Evolutionary conservation across 2,329 filamentous ascomycete species (phyloP).

Genomic region (Clonostachys rosea): DNA sequence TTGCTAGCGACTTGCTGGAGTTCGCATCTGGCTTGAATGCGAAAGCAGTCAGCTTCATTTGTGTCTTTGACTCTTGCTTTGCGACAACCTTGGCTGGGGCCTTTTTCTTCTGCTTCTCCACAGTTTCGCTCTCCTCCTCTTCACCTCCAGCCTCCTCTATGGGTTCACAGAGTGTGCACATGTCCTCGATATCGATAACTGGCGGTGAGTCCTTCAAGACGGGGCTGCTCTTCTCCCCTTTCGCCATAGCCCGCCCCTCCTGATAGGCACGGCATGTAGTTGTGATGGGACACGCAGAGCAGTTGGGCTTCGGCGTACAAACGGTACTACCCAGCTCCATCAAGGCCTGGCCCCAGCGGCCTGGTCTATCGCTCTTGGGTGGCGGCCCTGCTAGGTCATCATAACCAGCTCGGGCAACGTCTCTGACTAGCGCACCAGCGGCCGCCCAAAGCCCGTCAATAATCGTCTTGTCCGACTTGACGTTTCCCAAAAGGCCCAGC

Average conservation of each 20-base stretch:
- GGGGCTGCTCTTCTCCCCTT: not conserved
- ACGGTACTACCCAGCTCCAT: constrained; percentile 64
- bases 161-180: constrained; percentile 41
- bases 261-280: constrained; percentile 44
- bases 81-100: constrained; percentile 3
- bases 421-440: constrained; percentile 49
- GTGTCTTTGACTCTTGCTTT: constrained; percentile 10
- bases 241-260: constrained; percentile 33
- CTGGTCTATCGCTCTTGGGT: constrained; percentile 42
- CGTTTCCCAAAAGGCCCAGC: constrained; percentile 50
- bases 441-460: constrained; percentile 54
- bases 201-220: constrained; percentile 5
- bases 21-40: constrained; percentile 15
- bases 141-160: constrained; percentile 28
- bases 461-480: constrained; percentile 47
- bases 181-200: constrained; percentile 42
- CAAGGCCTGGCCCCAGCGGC: constrained; percentile 58
- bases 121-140: constrained; percentile 7
- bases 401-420: constrained; percentile 28
- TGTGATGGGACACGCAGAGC: constrained; percentile 43
- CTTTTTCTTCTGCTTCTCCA: not conserved
- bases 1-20: constrained; percentile 5
- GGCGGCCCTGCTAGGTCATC: constrained; percentile 10
- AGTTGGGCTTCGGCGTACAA: constrained; percentile 56
- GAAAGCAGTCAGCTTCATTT: constrained; percentile 27